phyloP scores from a whole-genome alignment of 2,329 filamentous ascomycete species.

The Claviceps lovelessii region DNA sequence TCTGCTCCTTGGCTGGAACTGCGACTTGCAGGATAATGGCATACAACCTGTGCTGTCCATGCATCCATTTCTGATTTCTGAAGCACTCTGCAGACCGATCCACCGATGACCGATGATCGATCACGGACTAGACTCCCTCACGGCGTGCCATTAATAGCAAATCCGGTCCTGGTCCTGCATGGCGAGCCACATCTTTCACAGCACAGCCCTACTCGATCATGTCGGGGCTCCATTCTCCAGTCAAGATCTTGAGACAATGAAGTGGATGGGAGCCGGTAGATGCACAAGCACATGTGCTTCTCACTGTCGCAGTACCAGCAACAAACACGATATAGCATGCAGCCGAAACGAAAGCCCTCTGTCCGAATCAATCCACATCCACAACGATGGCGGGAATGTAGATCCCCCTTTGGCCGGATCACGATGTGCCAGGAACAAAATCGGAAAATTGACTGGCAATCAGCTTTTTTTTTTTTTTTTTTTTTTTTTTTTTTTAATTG shows the following conservation, averaged over 20 bases:
- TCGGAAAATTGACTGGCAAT: conserved; percentile 6
- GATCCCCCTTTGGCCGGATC: conserved; percentile 1
- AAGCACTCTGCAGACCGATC: background rate
- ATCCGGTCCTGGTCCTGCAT: background rate
- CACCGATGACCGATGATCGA: background rate
- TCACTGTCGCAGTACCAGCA: background rate
- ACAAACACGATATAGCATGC: background rate
- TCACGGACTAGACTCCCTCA: background rate
- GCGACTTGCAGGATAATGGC: background rate
- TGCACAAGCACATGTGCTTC: background rate
- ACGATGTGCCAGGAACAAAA: conserved; percentile 4
- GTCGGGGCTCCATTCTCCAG: too few relatives aligned
- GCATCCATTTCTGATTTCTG: background rate
- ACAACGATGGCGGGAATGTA: background rate
- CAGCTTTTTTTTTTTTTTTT: background rate
- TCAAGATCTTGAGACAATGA: background rate
- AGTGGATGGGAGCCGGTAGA: background rate
- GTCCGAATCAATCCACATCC: background rate
- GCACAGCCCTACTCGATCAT: background rate
- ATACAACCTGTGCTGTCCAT: background rate
- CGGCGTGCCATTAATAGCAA: background rate
- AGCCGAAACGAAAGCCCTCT: background rate
- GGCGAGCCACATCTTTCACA: background rate
- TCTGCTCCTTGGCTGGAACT: background rate
- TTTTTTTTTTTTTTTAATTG: background rate